Evolutionary conservation across 2,329 filamentous ascomycete genomes (phyloP).

Genomic region (Diaporthe aspalathi): DNA sequence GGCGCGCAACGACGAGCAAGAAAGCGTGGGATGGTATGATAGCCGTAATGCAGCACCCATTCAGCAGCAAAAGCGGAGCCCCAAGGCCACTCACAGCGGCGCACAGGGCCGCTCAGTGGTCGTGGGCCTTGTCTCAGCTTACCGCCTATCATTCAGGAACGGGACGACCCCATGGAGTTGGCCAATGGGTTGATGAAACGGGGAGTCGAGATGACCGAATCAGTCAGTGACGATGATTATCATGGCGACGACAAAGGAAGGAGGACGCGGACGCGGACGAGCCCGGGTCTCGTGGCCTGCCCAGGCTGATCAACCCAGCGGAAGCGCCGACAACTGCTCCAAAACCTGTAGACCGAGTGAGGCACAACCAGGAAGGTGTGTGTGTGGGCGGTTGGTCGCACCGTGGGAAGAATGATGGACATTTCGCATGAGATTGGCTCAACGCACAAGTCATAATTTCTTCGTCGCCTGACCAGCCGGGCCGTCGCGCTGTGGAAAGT

Average conservation of each 20-base stretch:
- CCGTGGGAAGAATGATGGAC: background rate
- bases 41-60: constrained; percentile 27
- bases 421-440: constrained; percentile 23
- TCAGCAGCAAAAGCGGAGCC: constrained; percentile 28
- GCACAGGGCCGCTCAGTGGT: constrained; percentile 30
- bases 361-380: background rate
- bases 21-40: constrained; percentile 26
- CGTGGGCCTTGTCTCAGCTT: constrained; percentile 36
- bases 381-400: background rate
- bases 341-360: background rate
- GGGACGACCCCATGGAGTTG: constrained; percentile 7
- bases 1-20: constrained; percentile 18
- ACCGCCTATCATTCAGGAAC: constrained; percentile 36
- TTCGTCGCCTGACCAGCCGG: background rate
- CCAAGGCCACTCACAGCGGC: constrained; percentile 12
- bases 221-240: constrained; percentile 1
- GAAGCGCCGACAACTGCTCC: constrained; percentile 21
- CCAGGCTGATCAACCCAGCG: constrained; percentile 15
- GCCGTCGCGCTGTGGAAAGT: constrained; percentile 9
- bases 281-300: background rate
- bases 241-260: constrained; percentile 17
- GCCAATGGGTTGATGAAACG: constrained; percentile 22
- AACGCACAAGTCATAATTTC: constrained; percentile 5
- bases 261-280: background rate
- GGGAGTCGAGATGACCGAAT: constrained; percentile 25